Conservation (phyloP, 1,139 yeast species). For the Kluyveromyces sp. region DNA sequence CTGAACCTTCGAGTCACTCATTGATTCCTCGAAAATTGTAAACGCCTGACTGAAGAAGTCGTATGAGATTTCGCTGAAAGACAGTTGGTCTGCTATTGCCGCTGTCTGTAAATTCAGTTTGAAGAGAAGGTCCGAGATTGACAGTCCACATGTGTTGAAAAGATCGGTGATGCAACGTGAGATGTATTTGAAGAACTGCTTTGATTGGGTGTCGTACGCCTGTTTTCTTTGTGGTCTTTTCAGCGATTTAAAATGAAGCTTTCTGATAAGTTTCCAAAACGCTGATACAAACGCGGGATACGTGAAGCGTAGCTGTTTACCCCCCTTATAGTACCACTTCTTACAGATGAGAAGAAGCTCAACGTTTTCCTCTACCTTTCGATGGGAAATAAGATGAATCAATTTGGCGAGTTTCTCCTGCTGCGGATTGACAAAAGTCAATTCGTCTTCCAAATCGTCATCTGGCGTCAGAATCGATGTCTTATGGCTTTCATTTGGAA, state of each 20-base stretch:
- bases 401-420: constrained; percentile 67
- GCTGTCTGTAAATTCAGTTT: constrained; percentile 50
- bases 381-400: constrained; percentile 41
- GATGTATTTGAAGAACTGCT: constrained; percentile 59
- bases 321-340: constrained; percentile 48
- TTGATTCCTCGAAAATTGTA: constrained; percentile 76
- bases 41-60: constrained; percentile 88
- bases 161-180: constrained; percentile 69
- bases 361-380: constrained; percentile 36
- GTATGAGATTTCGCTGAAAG: constrained; percentile 59
- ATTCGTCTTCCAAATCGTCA: constrained; percentile 19
- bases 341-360: constrained; percentile 53
- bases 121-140: constrained; percentile 42
- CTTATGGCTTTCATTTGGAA: constrained; percentile 5
- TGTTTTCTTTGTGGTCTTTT: constrained; percentile 10
- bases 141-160: constrained; percentile 46
- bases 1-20: constrained; percentile 53
- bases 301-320: constrained; percentile 51
- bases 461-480: constrained; percentile 13
- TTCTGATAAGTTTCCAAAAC: constrained; percentile 53
- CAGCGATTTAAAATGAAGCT: constrained; percentile 33
- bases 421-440: constrained; percentile 32
- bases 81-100: constrained; percentile 68
- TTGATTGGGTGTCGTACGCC: constrained; percentile 24
- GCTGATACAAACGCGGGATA: constrained; percentile 68